phyloP scores from a whole-genome alignment of 768 basidiomycete genomes.

The Paxillus ammoniavirescens region DNA sequence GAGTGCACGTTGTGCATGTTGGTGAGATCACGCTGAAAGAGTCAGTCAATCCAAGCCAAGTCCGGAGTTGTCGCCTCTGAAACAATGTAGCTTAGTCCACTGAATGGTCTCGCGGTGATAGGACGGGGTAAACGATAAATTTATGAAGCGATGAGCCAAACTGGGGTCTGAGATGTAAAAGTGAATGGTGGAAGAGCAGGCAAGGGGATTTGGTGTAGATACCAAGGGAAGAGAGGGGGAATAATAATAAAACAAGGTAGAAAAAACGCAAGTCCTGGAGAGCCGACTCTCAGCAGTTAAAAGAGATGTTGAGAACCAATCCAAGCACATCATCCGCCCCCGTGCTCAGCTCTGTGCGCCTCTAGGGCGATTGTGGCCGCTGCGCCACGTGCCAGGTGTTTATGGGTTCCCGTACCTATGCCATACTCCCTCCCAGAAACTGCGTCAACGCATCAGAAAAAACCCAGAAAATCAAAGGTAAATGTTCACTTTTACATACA shows the following conservation, averaged over 20 bases:
- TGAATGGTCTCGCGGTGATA: neutral
- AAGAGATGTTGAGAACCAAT: neutral
- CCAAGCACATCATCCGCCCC: constrained; percentile 9
- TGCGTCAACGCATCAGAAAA: constrained; percentile 26
- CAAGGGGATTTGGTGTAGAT: neutral
- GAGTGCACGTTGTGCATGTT: constrained; percentile 9
- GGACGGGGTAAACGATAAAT: constrained; percentile 10
- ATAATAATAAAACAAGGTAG: neutral
- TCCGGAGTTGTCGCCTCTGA: neutral
- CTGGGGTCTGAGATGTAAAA: neutral
- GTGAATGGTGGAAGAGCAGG: neutral
- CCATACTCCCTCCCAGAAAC: constrained; percentile 53
- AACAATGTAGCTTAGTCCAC: neutral
- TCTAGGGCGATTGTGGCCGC: constrained; percentile 36
- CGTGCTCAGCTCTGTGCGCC: constrained; percentile 30
- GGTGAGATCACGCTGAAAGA: constrained; percentile 9
- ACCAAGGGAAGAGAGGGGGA: neutral
- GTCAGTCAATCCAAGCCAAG: neutral
- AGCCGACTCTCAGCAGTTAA: neutral
- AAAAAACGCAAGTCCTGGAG: neutral
- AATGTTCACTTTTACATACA: constrained; percentile 54
- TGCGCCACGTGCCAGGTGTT: constrained; percentile 49
- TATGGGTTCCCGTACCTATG: constrained; percentile 47
- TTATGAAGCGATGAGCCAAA: neutral
- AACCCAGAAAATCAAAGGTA: constrained; percentile 1